phyloP scores from a whole-genome alignment of 371 early-diverging fungal species.

The Mortierella polycephala region DNA sequence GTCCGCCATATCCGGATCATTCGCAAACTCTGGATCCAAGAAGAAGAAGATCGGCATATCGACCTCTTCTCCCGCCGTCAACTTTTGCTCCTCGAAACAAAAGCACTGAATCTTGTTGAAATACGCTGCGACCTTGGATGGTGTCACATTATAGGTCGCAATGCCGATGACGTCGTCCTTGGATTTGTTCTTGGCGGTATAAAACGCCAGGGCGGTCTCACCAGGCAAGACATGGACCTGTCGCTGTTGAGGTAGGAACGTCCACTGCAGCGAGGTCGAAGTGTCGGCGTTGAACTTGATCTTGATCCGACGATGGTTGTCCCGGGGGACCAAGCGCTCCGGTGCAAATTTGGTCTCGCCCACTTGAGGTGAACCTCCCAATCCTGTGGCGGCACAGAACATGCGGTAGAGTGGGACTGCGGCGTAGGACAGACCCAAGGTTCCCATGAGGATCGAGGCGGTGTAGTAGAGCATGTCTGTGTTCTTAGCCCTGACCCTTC shows the following conservation, averaged over 20 bases:
- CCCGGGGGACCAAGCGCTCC: constrained; percentile 69
- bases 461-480: constrained; percentile 68
- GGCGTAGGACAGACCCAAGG: constrained; percentile 93
- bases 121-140: constrained; percentile 90
- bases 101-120: constrained; percentile 99
- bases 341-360: constrained; percentile 70
- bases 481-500: constrained; percentile 38
- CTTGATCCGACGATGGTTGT: constrained; percentile 73
- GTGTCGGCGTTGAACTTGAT: constrained; percentile 89
- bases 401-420: constrained; percentile 97
- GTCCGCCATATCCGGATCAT: constrained; percentile 96
- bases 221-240: constrained; percentile 92
- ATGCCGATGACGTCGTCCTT: constrained; percentile 95
- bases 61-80: constrained; percentile 91
- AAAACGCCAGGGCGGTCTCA: constrained; percentile 97
- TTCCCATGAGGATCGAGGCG: constrained; percentile 81
- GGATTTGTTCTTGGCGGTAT: constrained; percentile 93
- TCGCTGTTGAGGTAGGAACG: constrained; percentile 88
- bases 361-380: constrained; percentile 86
- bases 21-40: constrained; percentile 95
- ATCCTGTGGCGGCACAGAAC: constrained; percentile 93
- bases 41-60: constrained; percentile 99
- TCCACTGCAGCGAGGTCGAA: constrained; percentile 88
- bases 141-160: constrained; percentile 96
- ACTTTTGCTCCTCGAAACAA: constrained; percentile 98